Percentiles rank a stretch among this genome's conserved stretches.
These are phyloP conservation scores for Candida suzukii DNA, from an alignment of 805 yeast species.

Conservation along the genomic window DNA sequence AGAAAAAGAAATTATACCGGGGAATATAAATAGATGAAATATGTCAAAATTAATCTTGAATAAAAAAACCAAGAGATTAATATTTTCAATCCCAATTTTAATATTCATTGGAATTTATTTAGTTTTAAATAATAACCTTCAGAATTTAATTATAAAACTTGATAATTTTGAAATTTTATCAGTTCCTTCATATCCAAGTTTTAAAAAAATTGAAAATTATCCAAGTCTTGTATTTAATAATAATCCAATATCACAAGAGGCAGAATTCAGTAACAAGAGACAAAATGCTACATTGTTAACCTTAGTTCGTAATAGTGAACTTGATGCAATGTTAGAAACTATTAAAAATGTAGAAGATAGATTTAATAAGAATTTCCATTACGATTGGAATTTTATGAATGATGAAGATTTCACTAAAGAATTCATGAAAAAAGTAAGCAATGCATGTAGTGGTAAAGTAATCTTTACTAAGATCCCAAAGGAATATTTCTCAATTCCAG, in stretches of 20 bases:
- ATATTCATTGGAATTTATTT: too few relatives aligned
- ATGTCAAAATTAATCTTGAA: too few relatives aligned
- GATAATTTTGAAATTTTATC: neutral
- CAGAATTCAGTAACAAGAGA: conserved; percentile 3
- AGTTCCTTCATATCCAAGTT: neutral
- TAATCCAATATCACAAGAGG: neutral
- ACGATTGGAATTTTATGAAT: conserved; percentile 41
- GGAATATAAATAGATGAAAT: too few relatives aligned
- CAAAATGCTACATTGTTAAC: conserved; percentile 58
- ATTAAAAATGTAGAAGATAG: conserved; percentile 29
- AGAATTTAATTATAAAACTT: neutral
- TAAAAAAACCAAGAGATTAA: too few relatives aligned
- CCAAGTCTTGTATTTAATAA: neutral
- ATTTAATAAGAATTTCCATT: conserved; percentile 30
- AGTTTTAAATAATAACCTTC: too few relatives aligned
- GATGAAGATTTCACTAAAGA: conserved; percentile 35
- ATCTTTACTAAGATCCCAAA: conserved; percentile 35
- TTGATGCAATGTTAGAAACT: conserved; percentile 28
- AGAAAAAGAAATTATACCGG: too few relatives aligned
- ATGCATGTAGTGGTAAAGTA: conserved; percentile 32
- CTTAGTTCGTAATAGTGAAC: conserved; percentile 33
- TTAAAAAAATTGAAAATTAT: neutral
- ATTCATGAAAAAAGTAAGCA: conserved; percentile 27
- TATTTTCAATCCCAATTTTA: too few relatives aligned
- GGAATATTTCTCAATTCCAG: conserved; percentile 43